Conservation (phyloP, 2,329 filamentous ascomycete species). For the Hortaea sp. region DNA sequence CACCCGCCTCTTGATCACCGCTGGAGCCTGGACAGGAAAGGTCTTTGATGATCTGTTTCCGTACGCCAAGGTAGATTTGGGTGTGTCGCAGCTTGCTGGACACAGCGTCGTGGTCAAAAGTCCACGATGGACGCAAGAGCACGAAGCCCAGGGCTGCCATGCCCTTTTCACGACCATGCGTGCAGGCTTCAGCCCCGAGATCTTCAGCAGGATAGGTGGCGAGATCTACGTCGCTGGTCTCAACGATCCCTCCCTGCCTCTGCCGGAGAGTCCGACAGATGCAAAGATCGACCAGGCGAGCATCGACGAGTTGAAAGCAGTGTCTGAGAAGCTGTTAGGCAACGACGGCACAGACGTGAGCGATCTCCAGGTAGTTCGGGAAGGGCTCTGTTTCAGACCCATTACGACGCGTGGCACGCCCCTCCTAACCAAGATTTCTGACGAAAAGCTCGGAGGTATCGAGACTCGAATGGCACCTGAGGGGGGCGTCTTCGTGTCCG, state of each 20-base stretch:
- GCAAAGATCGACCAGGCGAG: conserved; percentile 37
- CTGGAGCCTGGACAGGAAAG: conserved; percentile 60
- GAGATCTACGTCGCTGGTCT: conserved; percentile 66
- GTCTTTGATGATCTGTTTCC: conserved; percentile 60
- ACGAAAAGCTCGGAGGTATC: conserved; percentile 45
- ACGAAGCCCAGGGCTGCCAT: conserved; percentile 47
- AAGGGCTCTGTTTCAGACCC: conserved; percentile 64
- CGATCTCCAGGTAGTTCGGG: conserved; percentile 52
- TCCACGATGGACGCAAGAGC: conserved; percentile 41
- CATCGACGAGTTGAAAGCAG: conserved; percentile 41
- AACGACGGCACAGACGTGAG: conserved; percentile 23
- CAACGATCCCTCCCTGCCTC: conserved; percentile 50
- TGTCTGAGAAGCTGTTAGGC: conserved; percentile 41
- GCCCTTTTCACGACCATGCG: conserved; percentile 57
- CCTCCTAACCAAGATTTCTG: conserved; percentile 49
- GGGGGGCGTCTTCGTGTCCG: conserved; percentile 60
- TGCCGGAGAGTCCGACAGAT: conserved; percentile 49
- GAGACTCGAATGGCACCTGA: conserved; percentile 32
- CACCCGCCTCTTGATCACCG: conserved; percentile 54
- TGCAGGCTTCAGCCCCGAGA: conserved; percentile 55
- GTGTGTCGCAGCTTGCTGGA: conserved; percentile 55
- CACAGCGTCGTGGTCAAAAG: conserved; percentile 60
- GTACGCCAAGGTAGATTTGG: conserved; percentile 40
- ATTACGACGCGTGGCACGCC: conserved; percentile 55
- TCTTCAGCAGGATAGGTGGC: conserved; percentile 56